phyloP scores from a whole-genome alignment of 208 protist species.

The Leishmania gerbilli region DNA sequence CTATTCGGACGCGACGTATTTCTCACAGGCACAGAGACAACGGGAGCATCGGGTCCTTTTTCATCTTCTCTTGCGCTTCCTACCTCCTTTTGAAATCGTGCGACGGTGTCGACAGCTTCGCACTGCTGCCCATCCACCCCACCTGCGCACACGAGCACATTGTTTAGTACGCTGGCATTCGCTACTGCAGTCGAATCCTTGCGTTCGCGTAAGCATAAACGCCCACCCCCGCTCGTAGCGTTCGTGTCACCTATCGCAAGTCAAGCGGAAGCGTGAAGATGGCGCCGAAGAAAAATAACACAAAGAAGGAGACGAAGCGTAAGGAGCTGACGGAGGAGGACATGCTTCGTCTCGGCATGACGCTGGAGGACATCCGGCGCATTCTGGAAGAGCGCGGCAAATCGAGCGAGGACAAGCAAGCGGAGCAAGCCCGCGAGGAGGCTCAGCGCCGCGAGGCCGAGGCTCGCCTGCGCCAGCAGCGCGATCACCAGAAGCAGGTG shows the following conservation, averaged over 20 bases:
- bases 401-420: constrained; percentile 59
- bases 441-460: constrained; percentile 36
- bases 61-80: neutral
- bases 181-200: neutral
- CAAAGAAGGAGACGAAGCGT: constrained; percentile 49
- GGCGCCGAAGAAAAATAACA: constrained; percentile 58
- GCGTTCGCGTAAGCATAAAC: neutral
- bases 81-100: neutral
- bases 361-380: constrained; percentile 66
- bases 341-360: constrained; percentile 81
- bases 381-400: constrained; percentile 71
- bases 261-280: constrained; percentile 16
- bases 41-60: neutral
- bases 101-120: neutral
- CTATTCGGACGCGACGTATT: neutral
- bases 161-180: neutral
- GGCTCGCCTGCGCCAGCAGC: constrained; percentile 35
- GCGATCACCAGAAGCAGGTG: constrained; percentile 36
- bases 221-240: neutral
- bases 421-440: constrained; percentile 41
- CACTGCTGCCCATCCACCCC: neutral
- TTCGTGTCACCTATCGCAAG: neutral
- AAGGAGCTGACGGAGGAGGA: constrained; percentile 72
- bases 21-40: neutral
- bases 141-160: neutral